phyloP scores from a whole-genome alignment of 768 basidiomycete genomes.

The Calvatia gigantea region DNA sequence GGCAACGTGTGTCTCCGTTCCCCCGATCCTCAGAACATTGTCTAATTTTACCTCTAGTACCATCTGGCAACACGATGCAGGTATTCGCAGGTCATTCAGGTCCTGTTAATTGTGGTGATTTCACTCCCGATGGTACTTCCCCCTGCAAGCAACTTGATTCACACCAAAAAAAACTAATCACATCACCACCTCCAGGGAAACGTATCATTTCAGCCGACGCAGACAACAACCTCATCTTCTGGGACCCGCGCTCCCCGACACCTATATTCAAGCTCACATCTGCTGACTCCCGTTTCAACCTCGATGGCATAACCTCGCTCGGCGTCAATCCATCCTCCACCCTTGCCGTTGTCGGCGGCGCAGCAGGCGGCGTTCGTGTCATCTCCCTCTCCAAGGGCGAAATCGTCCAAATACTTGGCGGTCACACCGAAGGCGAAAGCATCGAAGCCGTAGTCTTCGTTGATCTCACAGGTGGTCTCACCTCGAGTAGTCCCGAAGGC shows the following conservation, averaged over 20 bases:
- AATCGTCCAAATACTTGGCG: conserved; percentile 71
- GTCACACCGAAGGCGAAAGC: conserved; percentile 84
- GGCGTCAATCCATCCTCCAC: conserved; percentile 84
- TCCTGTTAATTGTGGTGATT: conserved; percentile 81
- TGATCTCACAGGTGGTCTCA: conserved; percentile 63
- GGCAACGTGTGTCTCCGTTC: conserved; percentile 70
- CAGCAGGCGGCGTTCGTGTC: conserved; percentile 80
- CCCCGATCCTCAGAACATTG: not conserved
- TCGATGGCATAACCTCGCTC: conserved; percentile 84
- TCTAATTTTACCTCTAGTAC: conserved; percentile 52
- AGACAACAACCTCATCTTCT: conserved; percentile 79
- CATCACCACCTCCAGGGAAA: conserved; percentile 53
- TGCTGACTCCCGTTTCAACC: conserved; percentile 67
- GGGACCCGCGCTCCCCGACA: conserved; percentile 81
- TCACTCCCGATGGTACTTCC: conserved; percentile 79
- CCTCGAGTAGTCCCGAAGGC: conserved; percentile 27
- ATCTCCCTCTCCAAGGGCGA: conserved; percentile 87
- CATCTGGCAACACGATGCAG: conserved; percentile 92
- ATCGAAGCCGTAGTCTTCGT: conserved; percentile 86
- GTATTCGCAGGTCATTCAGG: conserved; percentile 91
- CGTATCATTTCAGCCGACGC: conserved; percentile 84
- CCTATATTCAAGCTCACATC: conserved; percentile 81
- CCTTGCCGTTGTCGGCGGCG: conserved; percentile 87
- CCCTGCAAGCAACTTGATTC: not conserved
- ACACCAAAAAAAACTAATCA: conserved; percentile 6